phyloP scores from a whole-genome alignment of 345 rosid species.

The Citrus hindsii region DNA sequence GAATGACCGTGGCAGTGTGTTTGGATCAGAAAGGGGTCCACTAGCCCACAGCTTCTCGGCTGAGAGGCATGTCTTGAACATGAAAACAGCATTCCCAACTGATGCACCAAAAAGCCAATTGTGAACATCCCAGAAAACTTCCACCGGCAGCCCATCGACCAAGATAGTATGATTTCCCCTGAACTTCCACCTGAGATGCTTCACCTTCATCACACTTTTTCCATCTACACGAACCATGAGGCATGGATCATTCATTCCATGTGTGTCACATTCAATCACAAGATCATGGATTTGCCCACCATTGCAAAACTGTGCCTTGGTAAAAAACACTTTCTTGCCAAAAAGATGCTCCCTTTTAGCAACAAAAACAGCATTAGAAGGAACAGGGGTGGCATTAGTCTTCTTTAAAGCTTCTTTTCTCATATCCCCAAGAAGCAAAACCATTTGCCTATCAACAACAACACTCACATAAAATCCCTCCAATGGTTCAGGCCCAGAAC shows the following conservation, averaged over 20 bases:
- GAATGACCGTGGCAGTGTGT: slow-evolving; percentile 46
- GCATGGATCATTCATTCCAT: slow-evolving; percentile 53
- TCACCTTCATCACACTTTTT: slow-evolving; percentile 74
- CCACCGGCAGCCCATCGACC: slow-evolving; percentile 72
- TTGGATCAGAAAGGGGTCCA: slow-evolving; percentile 48
- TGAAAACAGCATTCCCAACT: slow-evolving; percentile 75
- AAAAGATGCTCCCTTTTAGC: slow-evolving; percentile 81
- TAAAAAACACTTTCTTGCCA: slow-evolving; percentile 65
- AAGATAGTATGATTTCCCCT: slow-evolving; percentile 75
- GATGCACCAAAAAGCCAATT: slow-evolving; percentile 81
- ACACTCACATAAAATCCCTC: slow-evolving; percentile 79
- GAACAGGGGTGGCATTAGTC: slow-evolving; percentile 38
- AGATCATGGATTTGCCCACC: slow-evolving; percentile 66
- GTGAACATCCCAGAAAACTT: slow-evolving; percentile 93
- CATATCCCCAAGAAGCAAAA: slow-evolving; percentile 88
- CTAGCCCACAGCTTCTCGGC: slow-evolving; percentile 72
- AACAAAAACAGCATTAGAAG: slow-evolving; percentile 46
- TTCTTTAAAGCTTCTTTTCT: slow-evolving; percentile 83
- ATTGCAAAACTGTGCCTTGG: slow-evolving; percentile 70
- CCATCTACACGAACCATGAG: slow-evolving; percentile 75
- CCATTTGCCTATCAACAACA: slow-evolving; percentile 69
- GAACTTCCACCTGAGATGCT: slow-evolving; percentile 81
- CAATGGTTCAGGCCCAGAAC: slow-evolving; percentile 84
- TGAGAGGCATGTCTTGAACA: slow-evolving; percentile 81
- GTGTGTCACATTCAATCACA: slow-evolving; percentile 62